Evolutionary conservation across 2,329 filamentous ascomycete genomes (phyloP).

Genomic region (Proliferodiscus dingleyae): DNA sequence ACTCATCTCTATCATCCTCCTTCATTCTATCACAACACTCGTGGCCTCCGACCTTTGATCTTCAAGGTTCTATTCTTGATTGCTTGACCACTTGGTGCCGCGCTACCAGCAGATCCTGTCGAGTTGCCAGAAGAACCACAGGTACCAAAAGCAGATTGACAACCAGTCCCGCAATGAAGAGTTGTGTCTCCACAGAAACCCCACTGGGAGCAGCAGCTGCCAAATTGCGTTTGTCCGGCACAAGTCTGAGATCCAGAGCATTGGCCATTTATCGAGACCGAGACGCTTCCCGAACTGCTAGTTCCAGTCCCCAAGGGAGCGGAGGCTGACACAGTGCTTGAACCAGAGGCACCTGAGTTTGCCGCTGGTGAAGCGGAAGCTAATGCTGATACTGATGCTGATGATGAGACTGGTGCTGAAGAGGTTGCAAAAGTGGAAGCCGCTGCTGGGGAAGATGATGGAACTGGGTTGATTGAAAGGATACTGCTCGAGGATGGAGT

Average conservation of each 20-base stretch:
- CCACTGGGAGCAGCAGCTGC: constrained; percentile 4
- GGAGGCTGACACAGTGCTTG: not conserved
- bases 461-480: not conserved
- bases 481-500: not conserved
- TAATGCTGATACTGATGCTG: not conserved
- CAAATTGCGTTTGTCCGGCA: constrained; percentile 1
- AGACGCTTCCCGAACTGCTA: not conserved
- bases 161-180: constrained; percentile 6
- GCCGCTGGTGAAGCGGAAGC: not conserved
- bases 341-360: not conserved
- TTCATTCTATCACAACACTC: too few species aligned
- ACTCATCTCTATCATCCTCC: too few species aligned
- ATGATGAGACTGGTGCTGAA: not conserved
- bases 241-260: constrained; percentile 1
- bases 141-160: constrained; percentile 1
- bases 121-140: constrained; percentile 1
- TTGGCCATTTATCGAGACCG: not conserved
- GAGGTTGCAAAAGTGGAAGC: not conserved
- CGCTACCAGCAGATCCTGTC: not conserved
- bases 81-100: not conserved
- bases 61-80: too few species aligned
- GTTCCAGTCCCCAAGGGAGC: not conserved
- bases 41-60: too few species aligned
- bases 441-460: not conserved
- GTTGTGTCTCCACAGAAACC: constrained; percentile 4